These are phyloP conservation scores for Fraxinus dipetala DNA, from an alignment of 305 asterid species.

Conservation along the genomic window DNA sequence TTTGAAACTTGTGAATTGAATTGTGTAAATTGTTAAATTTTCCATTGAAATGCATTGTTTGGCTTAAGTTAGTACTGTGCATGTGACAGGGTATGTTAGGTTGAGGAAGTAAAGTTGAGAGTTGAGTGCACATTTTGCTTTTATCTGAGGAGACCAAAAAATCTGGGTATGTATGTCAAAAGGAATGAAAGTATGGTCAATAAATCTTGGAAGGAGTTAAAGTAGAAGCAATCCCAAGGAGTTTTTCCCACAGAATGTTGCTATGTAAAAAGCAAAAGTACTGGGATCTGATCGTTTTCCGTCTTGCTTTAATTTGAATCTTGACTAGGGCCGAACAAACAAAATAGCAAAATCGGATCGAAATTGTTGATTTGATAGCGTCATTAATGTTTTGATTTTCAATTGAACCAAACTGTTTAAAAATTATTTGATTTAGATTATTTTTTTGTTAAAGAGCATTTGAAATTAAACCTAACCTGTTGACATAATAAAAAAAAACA, in stretches of 20 bases:
- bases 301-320: neutral
- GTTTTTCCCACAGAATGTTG: slow-evolving; percentile 10
- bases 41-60: too few species aligned
- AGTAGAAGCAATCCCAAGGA: slow-evolving; percentile 15
- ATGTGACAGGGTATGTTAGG: too few species aligned
- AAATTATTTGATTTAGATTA: neutral
- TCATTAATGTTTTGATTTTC: neutral
- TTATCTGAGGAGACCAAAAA: neutral
- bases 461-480: neutral
- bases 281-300: neutral
- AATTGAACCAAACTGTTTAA: neutral
- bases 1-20: neutral
- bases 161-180: neutral
- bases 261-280: neutral
- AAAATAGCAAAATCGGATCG: neutral
- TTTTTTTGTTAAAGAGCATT: neutral
- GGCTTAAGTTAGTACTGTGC: too few species aligned
- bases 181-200: neutral
- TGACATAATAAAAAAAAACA: neutral
- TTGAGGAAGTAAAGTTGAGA: neutral
- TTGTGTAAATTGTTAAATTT: neutral
- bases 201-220: slow-evolving; percentile 22
- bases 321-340: neutral
- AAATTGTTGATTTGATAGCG: neutral
- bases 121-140: neutral